These are phyloP conservation scores for Ophiostoma sp. DNA, from an alignment of 2,329 filamentous ascomycete species.

Conservation along the genomic window DNA sequence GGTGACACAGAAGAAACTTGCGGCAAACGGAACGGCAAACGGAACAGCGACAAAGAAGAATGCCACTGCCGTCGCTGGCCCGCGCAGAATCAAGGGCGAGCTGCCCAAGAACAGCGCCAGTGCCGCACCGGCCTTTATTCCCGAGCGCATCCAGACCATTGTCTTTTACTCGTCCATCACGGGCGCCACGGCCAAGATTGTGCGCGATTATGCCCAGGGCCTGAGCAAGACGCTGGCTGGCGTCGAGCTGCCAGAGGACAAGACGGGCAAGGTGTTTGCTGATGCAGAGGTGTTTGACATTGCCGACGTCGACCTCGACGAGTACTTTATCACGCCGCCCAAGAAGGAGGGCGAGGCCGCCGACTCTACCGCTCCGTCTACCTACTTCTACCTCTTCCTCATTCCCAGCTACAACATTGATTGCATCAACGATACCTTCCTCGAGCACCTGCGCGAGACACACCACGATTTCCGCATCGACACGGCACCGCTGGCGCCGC, in stretches of 20 bases:
- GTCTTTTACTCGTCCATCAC: conserved; percentile 90
- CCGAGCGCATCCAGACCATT: conserved; percentile 58
- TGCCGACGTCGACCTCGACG: conserved; percentile 83
- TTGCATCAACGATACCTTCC: conserved; percentile 79
- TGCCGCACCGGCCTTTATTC: conserved; percentile 28
- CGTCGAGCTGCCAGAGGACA: background rate
- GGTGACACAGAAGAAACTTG: background rate
- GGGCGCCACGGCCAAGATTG: conserved; percentile 71
- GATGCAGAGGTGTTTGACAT: conserved; percentile 68
- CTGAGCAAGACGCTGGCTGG: conserved; percentile 46
- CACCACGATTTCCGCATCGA: conserved; percentile 97
- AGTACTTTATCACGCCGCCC: conserved; percentile 78
- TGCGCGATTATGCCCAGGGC: conserved; percentile 55
- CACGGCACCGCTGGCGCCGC: conserved; percentile 67
- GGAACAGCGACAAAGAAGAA: background rate
- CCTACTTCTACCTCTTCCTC: conserved; percentile 75
- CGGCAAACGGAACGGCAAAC: background rate
- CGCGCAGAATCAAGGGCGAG: conserved; percentile 44
- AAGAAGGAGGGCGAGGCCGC: conserved; percentile 37
- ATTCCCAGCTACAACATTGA: conserved; percentile 94
- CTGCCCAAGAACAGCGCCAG: conserved; percentile 30
- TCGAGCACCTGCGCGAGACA: conserved; percentile 83
- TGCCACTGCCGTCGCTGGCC: conserved; percentile 35
- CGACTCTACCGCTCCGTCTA: conserved; percentile 37
- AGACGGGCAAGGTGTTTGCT: conserved; percentile 35